Base-by-base conservation (phyloP, 108 stramenopile species). In the Cyclotella choctawhatcheeana region DNA sequence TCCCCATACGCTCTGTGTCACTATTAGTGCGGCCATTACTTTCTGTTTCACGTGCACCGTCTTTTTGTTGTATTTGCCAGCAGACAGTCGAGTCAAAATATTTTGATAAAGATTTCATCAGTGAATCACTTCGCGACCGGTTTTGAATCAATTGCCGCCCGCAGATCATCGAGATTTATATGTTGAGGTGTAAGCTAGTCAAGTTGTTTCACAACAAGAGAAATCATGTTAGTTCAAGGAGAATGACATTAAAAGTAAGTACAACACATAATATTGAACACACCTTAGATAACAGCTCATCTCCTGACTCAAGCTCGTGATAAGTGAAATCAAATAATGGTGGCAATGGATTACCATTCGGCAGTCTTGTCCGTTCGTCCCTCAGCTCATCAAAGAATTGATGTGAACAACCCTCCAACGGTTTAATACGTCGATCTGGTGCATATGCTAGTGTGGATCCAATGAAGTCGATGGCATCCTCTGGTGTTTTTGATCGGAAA, bases 371-470 rank as follows among this genome's bases (percentile, higher is more conserved):
- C 14, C 78, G 69, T 53, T 89, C 84, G 16, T 86, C 73, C 44
- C 97, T 79, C 40, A 99, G 81, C 68, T 99, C 99, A 71, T 97
- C 96, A 62, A 99, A 98, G 70, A 97, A 98, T 13, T 87, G 63
- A 84, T 98, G 98, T 2, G 88, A 89, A 74, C 96, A 96, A 26
- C 96, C 96, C 64, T 96, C 93, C 53, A 99, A 70, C 5, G 98
- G 97, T 59, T 76, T 72, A 26, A 98, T 75, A 20, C 99, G 92
- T 26, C 83, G 63, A 29, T 83, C 84, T 0, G 99, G 99, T 29
- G 90, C 93, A 85, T 98, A 99, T 1, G 93, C 94, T 44, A 99
- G 83, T 52, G 96, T 96, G 7, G 76, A 66, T 45, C 85, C 86
- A 40, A 98, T 93, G 63, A 96, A 93, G 53, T 97, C 97, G 81